phyloP scores from a whole-genome alignment of 2,329 filamentous ascomycete genomes.

The Pyrenochaeta sp. region DNA sequence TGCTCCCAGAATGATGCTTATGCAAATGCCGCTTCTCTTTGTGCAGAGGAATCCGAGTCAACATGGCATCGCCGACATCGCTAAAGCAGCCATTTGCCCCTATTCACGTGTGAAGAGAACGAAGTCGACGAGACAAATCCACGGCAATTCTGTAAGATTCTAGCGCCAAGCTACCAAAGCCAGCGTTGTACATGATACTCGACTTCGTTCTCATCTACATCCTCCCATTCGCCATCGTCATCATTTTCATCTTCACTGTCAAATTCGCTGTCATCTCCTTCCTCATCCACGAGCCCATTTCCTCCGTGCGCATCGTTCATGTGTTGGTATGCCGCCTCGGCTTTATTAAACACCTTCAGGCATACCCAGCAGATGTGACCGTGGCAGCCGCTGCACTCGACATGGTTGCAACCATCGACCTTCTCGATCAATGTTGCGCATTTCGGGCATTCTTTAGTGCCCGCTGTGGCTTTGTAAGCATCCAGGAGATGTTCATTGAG shows the following conservation, averaged over 20 bases:
- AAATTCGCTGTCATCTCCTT: not conserved
- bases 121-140: not conserved
- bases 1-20: too few relatives aligned
- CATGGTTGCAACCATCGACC: constrained; percentile 57
- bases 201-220: not conserved
- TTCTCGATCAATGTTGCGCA: constrained; percentile 55
- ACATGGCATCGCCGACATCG: too few relatives aligned
- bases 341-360: constrained; percentile 15
- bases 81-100: too few relatives aligned
- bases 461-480: constrained; percentile 15
- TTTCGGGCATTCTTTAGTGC: constrained; percentile 32
- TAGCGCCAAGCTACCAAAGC: not conserved
- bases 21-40: too few relatives aligned
- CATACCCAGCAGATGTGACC: constrained; percentile 28
- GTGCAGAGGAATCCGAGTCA: not conserved
- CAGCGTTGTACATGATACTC: not conserved
- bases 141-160: not conserved
- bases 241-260: not conserved
- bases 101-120: too few relatives aligned
- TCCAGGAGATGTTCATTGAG: constrained; percentile 15
- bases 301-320: constrained; percentile 14
- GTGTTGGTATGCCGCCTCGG: constrained; percentile 13
- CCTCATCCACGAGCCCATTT: constrained; percentile 1
- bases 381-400: constrained; percentile 46
- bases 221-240: constrained; percentile 1